phyloP scores from a whole-genome alignment of 2,329 filamentous ascomycete species.

The Trichoderma sp. region DNA sequence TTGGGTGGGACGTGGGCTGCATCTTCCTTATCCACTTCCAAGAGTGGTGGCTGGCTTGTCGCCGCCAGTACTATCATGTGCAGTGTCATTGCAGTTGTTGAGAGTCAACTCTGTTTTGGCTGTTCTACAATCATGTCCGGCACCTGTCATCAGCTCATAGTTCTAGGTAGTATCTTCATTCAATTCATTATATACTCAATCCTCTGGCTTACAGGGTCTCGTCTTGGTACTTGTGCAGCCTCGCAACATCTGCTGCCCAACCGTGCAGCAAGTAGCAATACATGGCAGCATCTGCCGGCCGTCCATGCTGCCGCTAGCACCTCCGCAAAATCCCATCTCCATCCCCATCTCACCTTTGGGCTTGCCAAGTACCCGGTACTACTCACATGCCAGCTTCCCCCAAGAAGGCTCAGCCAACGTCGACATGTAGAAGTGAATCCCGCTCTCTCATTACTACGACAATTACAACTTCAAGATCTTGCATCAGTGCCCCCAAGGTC shows the following conservation, averaged over 20 bases:
- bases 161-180: no score
- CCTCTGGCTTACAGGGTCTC: no score
- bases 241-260: conserved; percentile 6
- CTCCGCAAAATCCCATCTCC: conserved; percentile 17
- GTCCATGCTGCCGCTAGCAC: background rate
- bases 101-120: background rate
- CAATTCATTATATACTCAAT: no score
- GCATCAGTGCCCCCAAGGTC: background rate
- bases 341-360: background rate
- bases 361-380: background rate
- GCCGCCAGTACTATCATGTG: no score
- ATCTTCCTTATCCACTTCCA: conserved; percentile 4
- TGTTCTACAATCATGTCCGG: no score
- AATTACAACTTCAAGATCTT: background rate
- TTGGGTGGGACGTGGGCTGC: conserved; percentile 17
- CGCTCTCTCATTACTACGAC: background rate
- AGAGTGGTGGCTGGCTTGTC: conserved; percentile 1
- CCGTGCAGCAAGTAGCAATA: background rate
- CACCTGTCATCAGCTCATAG: background rate
- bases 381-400: background rate
- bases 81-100: background rate
- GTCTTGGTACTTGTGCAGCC: background rate
- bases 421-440: background rate
- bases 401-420: background rate
- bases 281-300: background rate